phyloP scores from a whole-genome alignment of 192 early-diverging fungal genomes.

The Rhizophlyctis rosea region DNA sequence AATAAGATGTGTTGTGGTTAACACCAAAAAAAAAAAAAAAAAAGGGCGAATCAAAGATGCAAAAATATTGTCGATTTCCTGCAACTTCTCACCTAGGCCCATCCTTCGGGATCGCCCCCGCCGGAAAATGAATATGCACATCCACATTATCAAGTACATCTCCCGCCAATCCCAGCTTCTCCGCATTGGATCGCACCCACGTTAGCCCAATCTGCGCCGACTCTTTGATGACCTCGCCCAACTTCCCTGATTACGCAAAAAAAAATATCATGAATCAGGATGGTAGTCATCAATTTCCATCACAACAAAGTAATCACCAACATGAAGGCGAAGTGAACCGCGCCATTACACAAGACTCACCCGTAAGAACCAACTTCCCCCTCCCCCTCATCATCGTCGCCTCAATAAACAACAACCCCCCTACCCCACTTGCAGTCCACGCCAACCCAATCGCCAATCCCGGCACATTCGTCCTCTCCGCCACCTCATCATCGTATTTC shows the following conservation, averaged over 20 bases:
- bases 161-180: slow-evolving; percentile 51
- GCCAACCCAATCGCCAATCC: slow-evolving; percentile 85
- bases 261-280: neutral
- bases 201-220: slow-evolving; percentile 73
- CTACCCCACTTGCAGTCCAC: slow-evolving; percentile 68
- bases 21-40: slow-evolving; percentile 16
- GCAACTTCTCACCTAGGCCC: slow-evolving; percentile 66
- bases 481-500: slow-evolving; percentile 67
- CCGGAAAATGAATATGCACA: slow-evolving; percentile 88
- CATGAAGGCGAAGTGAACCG: too few species aligned
- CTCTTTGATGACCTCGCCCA: slow-evolving; percentile 86
- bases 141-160: slow-evolving; percentile 49
- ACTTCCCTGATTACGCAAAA: slow-evolving; percentile 45
- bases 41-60: too few species aligned
- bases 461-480: slow-evolving; percentile 57
- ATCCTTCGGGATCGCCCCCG: slow-evolving; percentile 79
- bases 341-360: slow-evolving; percentile 32
- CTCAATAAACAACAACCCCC: slow-evolving; percentile 78
- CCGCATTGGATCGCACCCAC: slow-evolving; percentile 72
- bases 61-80: too few species aligned
- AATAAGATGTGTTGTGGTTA: slow-evolving; percentile 10
- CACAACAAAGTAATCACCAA: too few species aligned
- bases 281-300: neutral
- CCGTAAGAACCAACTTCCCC: slow-evolving; percentile 65
- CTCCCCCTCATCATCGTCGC: slow-evolving; percentile 72